These are phyloP conservation scores for Beauveria varroae DNA, from an alignment of 2,329 filamentous ascomycete species.

Conservation along the genomic window DNA sequence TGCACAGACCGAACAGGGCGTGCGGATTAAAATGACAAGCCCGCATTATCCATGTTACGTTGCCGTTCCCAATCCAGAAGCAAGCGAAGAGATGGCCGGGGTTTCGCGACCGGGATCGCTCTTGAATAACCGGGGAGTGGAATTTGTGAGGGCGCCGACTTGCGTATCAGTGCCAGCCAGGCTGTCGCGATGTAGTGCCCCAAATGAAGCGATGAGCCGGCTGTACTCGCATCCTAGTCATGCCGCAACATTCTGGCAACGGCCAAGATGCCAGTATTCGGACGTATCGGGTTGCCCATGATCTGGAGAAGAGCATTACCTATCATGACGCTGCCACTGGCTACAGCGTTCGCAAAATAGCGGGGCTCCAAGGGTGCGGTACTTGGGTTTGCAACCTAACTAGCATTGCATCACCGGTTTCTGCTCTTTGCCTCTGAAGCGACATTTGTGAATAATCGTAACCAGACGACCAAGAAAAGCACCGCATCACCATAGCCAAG, in stretches of 20 bases:
- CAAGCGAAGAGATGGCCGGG: not conserved
- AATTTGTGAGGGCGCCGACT: not conserved
- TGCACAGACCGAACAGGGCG: not conserved
- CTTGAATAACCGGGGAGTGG: not conserved
- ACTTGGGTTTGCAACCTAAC: not conserved
- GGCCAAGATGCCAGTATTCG: not conserved
- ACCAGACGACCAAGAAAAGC: not conserved
- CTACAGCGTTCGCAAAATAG: not conserved
- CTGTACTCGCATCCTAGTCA: no score
- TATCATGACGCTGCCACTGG: constrained; percentile 5
- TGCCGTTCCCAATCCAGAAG: not conserved
- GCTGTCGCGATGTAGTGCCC: not conserved
- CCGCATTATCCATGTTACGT: not conserved
- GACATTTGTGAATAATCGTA: not conserved
- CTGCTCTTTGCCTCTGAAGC: not conserved
- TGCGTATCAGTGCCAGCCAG: not conserved
- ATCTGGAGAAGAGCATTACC: not conserved
- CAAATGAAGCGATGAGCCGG: not conserved
- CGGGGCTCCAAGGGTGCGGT: not conserved
- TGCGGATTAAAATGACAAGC: not conserved
- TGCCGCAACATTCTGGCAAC: not conserved
- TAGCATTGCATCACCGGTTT: constrained; percentile 3
- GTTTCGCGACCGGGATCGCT: not conserved
- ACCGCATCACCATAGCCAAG: not conserved
- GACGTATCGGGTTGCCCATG: not conserved